Evolutionary conservation across 2,329 filamentous ascomycete species (phyloP), one percentile per base, ranked within the genome.

Genomic region (Pezicula radicicola): DNA sequence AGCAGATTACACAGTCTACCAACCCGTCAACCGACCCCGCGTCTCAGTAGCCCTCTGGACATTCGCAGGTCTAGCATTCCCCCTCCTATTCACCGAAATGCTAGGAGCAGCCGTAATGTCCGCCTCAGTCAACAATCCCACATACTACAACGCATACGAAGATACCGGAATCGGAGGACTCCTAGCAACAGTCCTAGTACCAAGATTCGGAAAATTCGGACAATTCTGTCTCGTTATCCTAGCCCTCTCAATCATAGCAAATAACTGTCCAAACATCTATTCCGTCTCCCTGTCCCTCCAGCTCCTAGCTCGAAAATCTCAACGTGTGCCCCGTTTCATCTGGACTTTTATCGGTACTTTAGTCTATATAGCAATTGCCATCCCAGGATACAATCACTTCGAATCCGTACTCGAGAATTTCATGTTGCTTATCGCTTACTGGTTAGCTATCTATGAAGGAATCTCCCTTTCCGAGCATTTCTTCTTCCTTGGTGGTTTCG

Each of bases 1-100:
- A 0, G 85, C 87, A 8, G 89, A 93, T 64, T 93, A 91, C 68
- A 90, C 87, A 19, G 87, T 90, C 47, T 92, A 92, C 69, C 88
- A 91, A 61, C 87, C 88, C 0, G 72, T 76, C 3, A 75, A 70
- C 21, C 82, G 83, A 39, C 79, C 79, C 28, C 77, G 81, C 19
- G 67, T 66, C 40, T 83, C 83, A 54, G 75, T 91, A 54, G 93
- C 92, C 69, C 61, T 80, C 54, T 84, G 83, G 65, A 88, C 88
- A 28, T 89, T 84, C 67, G 65, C 73, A 21, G 89, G 89, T 9
- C 75, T 94, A 13, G 80, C 88, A 56, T 70, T 89, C 56, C 84
- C 88, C 2, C 79, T 93, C 1, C 73, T 88, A 55, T 91, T 93
- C 71, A 87, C 83, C 2, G 79, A 91, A 69, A 81, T 89, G 65